Percentiles rank a stretch among this genome's conserved stretches.
These are phyloP conservation scores for Chiua sp. DNA, from an alignment of 1,284 basidiomycete species.

Conservation along the genomic window DNA sequence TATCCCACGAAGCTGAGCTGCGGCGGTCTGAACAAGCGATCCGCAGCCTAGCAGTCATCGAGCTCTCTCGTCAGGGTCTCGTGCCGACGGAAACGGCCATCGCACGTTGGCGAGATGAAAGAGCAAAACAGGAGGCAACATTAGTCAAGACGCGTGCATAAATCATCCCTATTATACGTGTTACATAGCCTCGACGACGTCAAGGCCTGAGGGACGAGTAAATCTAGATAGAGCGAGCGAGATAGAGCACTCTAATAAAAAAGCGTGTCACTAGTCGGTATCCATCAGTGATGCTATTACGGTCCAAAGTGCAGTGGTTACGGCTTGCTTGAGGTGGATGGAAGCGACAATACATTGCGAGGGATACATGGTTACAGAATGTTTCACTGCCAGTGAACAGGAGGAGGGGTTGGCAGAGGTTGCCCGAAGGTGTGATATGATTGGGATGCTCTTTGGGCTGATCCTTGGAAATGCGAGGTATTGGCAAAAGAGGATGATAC, in stretches of 20 bases:
- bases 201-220: slow-evolving; percentile 1
- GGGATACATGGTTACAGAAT: slow-evolving; percentile 14
- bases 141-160: slow-evolving; percentile 8
- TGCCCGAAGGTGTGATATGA: slow-evolving; percentile 32
- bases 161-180: slow-evolving; percentile 9
- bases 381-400: slow-evolving; percentile 32
- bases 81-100: slow-evolving; percentile 87
- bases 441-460: slow-evolving; percentile 47
- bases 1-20: slow-evolving; percentile 70
- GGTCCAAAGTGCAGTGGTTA: slow-evolving; percentile 12
- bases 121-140: slow-evolving; percentile 26
- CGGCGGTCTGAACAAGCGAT: slow-evolving; percentile 71
- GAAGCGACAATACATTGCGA: slow-evolving; percentile 18
- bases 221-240: slow-evolving; percentile 5
- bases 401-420: slow-evolving; percentile 28
- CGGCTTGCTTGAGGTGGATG: slow-evolving; percentile 12
- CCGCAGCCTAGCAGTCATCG: slow-evolving; percentile 75
- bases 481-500: slow-evolving; percentile 30
- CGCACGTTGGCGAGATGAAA: slow-evolving; percentile 71
- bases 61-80: slow-evolving; percentile 74
- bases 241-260: slow-evolving; percentile 26
- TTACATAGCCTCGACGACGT: slow-evolving; percentile 13
- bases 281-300: slow-evolving; percentile 8
- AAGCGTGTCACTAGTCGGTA: neutral
- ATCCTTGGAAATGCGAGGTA: slow-evolving; percentile 45